A percentile compares a stretch with the other conserved stretches of the same genome.
phyloP scores from a whole-genome alignment of 805 yeast genomes.

The Candida sithepensis region DNA sequence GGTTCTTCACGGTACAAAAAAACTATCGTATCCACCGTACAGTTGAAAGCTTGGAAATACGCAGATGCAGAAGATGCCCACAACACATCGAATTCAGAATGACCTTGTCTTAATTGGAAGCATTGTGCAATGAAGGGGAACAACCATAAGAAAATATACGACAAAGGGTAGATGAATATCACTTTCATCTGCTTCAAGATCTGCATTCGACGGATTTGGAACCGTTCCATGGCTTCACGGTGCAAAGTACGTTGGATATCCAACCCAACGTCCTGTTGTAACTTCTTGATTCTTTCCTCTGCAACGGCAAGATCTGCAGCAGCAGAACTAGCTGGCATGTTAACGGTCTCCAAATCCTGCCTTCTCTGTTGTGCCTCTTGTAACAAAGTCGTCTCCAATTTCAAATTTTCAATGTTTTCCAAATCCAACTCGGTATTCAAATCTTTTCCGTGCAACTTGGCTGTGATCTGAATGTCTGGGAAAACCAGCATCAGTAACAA shows the following conservation, averaged over 20 bases:
- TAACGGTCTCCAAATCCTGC: not conserved
- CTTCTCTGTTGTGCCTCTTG: not conserved
- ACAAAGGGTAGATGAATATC: constrained; percentile 79
- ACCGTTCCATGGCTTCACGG: constrained; percentile 54
- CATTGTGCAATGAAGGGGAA: constrained; percentile 71
- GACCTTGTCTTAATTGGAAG: constrained; percentile 42
- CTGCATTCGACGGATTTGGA: constrained; percentile 58
- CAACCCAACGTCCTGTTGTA: constrained; percentile 25
- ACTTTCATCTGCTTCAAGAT: constrained; percentile 76
- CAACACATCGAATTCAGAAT: constrained; percentile 50
- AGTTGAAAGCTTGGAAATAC: constrained; percentile 75
- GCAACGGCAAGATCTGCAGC: not conserved
- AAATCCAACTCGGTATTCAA: constrained; percentile 25
- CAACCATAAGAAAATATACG: constrained; percentile 77
- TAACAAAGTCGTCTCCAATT: constrained; percentile 8
- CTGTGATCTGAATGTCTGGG: constrained; percentile 30
- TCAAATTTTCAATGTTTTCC: constrained; percentile 23
- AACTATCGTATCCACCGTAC: constrained; percentile 72
- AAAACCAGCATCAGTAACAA: constrained; percentile 26
- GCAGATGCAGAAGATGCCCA: constrained; percentile 71
- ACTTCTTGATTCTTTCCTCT: constrained; percentile 8
- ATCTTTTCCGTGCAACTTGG: constrained; percentile 28
- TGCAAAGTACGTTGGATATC: constrained; percentile 41
- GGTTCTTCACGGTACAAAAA: constrained; percentile 77
- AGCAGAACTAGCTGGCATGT: too few relatives aligned